Evolutionary conservation across 177 flowering plant species (phyloP), one percentile per base, ranked within the genome.

Genomic region (Tripterygium wilfordii): DNA sequence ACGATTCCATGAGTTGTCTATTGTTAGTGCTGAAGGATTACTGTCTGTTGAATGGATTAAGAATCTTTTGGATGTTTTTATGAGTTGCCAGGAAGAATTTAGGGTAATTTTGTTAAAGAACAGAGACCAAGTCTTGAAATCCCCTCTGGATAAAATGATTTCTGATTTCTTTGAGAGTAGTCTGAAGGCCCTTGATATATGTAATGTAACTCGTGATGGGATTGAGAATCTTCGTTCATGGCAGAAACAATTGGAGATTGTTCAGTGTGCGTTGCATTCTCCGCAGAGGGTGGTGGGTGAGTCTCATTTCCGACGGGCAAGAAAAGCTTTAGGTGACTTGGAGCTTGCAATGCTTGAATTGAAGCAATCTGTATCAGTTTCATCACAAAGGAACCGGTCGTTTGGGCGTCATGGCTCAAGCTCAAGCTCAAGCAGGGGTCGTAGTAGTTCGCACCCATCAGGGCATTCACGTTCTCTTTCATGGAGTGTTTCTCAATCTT

Each of bases 171-270:
- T 58, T 44, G 82, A 77, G 6, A 32, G 75, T 48, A 53, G 69
- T 19, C 49, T 77, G 19, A 77, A 77, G 59, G 79, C 79, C 4
- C 74, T 77, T 30, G 82, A 77, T 27, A 48, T 77, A 1, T 77
- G 74, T 48, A 77, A 74, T 53, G 79, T 77, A 2, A 49, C 44
- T n/a, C 71, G 79, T 23, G 76, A 74, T 42, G 82, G 79, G 35
- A 67, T 74, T 36, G 76, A 68, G 62, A 51, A 53, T 39, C 50
- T 77, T 16, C 65, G 68, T 8, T 29, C 16, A 17, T 74, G 76
- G 82, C 55, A 70, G 39, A 77, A 68, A 45, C 72, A 56, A 26
- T 32, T 77, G 51, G 74, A 77, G 39, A 74, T 77, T 30, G 71
- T 74, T 23, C 28, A 58, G 5, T 39, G 28, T 42, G 76, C 82